Conservation (phyloP, 2,329 filamentous ascomycete species). For the Ophiostoma populinum region DNA sequence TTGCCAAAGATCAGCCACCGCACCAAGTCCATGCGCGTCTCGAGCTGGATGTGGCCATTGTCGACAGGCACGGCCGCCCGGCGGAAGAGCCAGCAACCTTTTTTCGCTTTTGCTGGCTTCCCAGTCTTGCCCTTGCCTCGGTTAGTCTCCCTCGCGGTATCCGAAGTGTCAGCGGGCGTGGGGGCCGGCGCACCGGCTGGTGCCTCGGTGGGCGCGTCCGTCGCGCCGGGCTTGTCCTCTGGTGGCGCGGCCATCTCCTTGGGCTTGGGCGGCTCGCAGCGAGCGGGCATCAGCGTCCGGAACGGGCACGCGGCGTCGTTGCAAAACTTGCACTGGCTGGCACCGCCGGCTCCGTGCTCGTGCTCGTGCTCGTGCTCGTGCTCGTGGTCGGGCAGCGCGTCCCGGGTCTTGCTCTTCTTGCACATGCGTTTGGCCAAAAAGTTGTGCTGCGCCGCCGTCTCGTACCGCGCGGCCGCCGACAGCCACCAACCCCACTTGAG, state of each 20-base stretch:
- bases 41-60: not conserved
- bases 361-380: not conserved
- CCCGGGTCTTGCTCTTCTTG: too few species aligned
- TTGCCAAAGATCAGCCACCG: slow-evolving; percentile 2
- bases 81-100: not conserved
- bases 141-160: too few species aligned
- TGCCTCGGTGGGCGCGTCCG: too few species aligned
- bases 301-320: not conserved
- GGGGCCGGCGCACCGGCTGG: too few species aligned
- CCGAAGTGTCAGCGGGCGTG: too few species aligned
- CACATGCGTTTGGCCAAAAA: too few species aligned
- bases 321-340: not conserved
- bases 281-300: not conserved
- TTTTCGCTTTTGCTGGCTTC: not conserved
- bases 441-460: not conserved
- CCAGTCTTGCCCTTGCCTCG: too few species aligned
- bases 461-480: slow-evolving; percentile 4
- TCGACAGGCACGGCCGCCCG: not conserved
- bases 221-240: too few species aligned
- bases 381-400: not conserved
- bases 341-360: not conserved
- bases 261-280: too few species aligned
- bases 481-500: slow-evolving; percentile 10
- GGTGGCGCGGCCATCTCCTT: too few species aligned
- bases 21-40: slow-evolving; percentile 2